These are phyloP conservation scores for Pichia sp. DNA, from an alignment of 1,139 yeast species.

Conservation along the genomic window DNA sequence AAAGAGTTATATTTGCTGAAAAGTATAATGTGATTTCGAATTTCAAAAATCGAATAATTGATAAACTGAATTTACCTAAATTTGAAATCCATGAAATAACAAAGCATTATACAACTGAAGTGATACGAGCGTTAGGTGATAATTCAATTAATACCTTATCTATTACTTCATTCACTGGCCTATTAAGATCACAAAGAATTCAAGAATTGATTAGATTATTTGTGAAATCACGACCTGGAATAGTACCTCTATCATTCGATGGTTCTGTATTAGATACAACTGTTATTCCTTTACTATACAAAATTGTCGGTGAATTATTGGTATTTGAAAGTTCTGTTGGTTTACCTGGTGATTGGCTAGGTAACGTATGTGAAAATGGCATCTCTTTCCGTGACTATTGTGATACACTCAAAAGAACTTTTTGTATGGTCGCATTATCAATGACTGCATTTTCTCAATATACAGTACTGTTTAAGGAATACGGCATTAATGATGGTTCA, in stretches of 20 bases:
- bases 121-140: slow-evolving; percentile 16
- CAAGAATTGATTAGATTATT: slow-evolving; percentile 22
- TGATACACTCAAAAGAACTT: slow-evolving; percentile 21
- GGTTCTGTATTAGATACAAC: slow-evolving; percentile 24
- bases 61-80: slow-evolving; percentile 15
- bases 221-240: slow-evolving; percentile 17
- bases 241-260: slow-evolving; percentile 21
- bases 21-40: slow-evolving; percentile 14
- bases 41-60: slow-evolving; percentile 20
- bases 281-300: slow-evolving; percentile 24
- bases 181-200: slow-evolving; percentile 15
- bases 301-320: slow-evolving; percentile 25
- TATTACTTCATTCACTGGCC: slow-evolving; percentile 9
- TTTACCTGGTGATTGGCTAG: slow-evolving; percentile 8
- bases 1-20: slow-evolving; percentile 25
- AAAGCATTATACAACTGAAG: slow-evolving; percentile 10
- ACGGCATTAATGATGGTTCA: slow-evolving; percentile 25
- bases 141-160: neutral
- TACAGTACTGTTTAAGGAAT: slow-evolving; percentile 19
- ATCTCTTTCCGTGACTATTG: slow-evolving; percentile 16
- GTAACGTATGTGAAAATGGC: slow-evolving; percentile 10
- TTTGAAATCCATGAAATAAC: slow-evolving; percentile 1
- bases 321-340: slow-evolving; percentile 18
- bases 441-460: slow-evolving; percentile 25
- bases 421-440: slow-evolving; percentile 23